phyloP scores from a whole-genome alignment of 2,329 filamentous ascomycete species.

The Chaetomium globosum region DNA sequence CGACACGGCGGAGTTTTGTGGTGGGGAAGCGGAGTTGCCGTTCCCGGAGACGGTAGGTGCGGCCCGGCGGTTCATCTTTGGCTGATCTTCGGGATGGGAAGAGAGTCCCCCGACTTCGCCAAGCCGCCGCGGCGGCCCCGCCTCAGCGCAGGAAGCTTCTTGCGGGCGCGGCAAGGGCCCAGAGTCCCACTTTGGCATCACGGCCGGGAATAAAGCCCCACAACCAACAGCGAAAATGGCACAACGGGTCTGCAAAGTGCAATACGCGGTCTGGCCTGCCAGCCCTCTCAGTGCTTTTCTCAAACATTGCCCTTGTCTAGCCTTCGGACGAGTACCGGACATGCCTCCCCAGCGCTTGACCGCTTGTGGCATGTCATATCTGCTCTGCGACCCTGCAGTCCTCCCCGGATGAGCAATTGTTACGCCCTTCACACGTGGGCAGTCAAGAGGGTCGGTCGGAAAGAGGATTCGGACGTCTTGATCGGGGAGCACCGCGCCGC shows the following conservation, averaged over 20 bases:
- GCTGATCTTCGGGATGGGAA: conserved; percentile 13
- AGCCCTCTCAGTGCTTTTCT: background rate
- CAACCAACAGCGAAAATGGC: conserved; percentile 1
- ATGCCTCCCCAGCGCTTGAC: conserved; percentile 7
- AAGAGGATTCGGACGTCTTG: background rate
- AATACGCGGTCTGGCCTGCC: background rate
- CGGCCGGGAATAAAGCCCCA: conserved; percentile 18
- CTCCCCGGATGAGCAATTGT: conserved; percentile 13
- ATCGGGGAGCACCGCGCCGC: background rate
- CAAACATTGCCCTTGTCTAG: background rate
- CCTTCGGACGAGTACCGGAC: background rate
- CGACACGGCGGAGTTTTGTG: background rate
- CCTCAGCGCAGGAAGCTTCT: background rate
- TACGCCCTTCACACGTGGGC: background rate
- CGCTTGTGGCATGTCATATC: background rate
- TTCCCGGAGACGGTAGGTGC: conserved; percentile 10
- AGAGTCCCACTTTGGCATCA: conserved; percentile 1
- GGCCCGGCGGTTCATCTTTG: conserved; percentile 23
- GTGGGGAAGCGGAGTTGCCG: conserved; percentile 17
- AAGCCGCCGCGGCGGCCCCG: background rate
- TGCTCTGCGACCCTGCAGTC: background rate
- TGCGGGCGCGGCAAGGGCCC: background rate
- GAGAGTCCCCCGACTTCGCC: background rate
- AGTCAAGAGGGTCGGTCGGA: background rate
- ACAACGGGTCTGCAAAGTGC: background rate